A percentile compares a stretch with the other conserved stretches of the same genome.
phyloP scores from a whole-genome alignment of 805 yeast species.

The Diddensiella caesifluorescens region DNA sequence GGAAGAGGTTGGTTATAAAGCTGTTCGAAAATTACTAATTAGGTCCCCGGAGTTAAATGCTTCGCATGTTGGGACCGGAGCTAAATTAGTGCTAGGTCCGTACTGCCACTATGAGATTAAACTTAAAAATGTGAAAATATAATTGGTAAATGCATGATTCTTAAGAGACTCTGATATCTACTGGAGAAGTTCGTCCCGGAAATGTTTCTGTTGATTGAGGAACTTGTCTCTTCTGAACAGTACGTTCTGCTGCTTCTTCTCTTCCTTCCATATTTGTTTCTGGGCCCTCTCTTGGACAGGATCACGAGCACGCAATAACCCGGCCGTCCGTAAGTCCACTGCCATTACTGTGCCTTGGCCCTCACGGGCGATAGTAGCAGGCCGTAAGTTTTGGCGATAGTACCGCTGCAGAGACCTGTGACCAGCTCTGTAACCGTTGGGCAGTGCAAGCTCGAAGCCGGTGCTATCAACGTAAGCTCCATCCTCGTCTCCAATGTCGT shows the following conservation, averaged over 20 bases:
- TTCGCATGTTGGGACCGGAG: no score
- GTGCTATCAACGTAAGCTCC: slow-evolving; percentile 45
- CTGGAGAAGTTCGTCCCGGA: slow-evolving; percentile 64
- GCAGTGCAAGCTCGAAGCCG: slow-evolving; percentile 64
- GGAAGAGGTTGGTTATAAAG: neutral
- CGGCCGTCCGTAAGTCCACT: slow-evolving; percentile 45
- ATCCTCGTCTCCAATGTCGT: slow-evolving; percentile 25
- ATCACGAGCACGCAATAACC: slow-evolving; percentile 28
- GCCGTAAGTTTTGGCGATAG: slow-evolving; percentile 58
- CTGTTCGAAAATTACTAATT: no score
- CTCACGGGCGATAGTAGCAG: slow-evolving; percentile 49
- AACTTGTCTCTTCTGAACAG: slow-evolving; percentile 51
- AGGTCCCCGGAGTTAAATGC: no score
- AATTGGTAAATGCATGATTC: no score
- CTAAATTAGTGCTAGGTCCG: no score
- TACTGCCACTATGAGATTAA: no score
- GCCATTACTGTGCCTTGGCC: slow-evolving; percentile 71
- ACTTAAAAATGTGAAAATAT: neutral
- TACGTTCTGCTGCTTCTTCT: slow-evolving; percentile 43
- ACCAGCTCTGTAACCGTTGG: slow-evolving; percentile 74
- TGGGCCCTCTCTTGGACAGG: slow-evolving; percentile 41
- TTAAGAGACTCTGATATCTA: slow-evolving; percentile 14
- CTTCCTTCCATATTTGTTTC: slow-evolving; percentile 58
- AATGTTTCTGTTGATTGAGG: slow-evolving; percentile 80
- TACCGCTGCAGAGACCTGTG: slow-evolving; percentile 72